Evolutionary conservation across 139 green algal species (phyloP), one percentile per base, ranked within the genome.

Genomic region (Ostreobium quekettii): DNA sequence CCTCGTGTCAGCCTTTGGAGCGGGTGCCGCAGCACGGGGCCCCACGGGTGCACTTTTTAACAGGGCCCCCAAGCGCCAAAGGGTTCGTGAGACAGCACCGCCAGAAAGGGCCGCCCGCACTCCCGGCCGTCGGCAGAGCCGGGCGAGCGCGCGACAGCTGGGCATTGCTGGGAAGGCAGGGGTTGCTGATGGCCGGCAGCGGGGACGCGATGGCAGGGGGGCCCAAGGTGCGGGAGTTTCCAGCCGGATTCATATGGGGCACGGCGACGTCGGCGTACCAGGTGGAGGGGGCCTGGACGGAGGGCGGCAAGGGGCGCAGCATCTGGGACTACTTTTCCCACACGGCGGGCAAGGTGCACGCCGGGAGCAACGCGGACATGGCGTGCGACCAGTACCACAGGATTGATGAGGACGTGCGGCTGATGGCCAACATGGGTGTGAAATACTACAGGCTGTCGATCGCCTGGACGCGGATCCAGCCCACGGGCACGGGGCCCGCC

Each of bases 391-490:
- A 81, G 26, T 85, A 80, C 67, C 67, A 85, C 65, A 66, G 67
- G 42, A 82, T 60, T 31, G 77, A 79, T 49, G 67, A 85, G 38
- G 79, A 85, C 70, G 64, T 85, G 35, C 60, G 46, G 8, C 47
- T 76, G 24, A 72, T 85, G 65, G 62, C 66, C 35, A 7, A 35
- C 29, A 79, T 85, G 74, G 79, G 79, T 26, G 64, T 84, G 24
- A 64, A 61, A 35, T 71, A 70, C 32, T 85, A 85, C 64, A 67
- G 79, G 53, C 74, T 85, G 59, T 76, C 58, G 48, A 79, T 85
- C 33, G 60, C 74, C 5, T 85, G 79, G 79, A 58, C 64, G 5
- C 72, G 79, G n/a, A 63, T 85, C 2, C 38, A 82, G 26, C 79
- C 80, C 31, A 72, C 63, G 28, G 74, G 74, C 3, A 42, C 38